Conservation (phyloP, 2,329 filamentous ascomycete species). For the Arthrobotrys conoides region DNA sequence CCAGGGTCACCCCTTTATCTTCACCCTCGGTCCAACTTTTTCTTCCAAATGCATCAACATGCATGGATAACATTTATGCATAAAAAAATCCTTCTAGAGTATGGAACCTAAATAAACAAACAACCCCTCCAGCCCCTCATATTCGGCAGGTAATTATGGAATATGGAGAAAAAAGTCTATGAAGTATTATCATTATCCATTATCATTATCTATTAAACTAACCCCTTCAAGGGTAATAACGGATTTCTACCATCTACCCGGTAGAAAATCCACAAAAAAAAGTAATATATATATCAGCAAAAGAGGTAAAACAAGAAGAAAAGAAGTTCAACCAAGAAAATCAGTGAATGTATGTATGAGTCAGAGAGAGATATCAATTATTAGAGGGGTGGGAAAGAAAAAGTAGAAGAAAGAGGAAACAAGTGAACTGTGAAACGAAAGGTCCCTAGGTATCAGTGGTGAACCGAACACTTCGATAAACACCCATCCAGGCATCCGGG, state of each 20-base stretch:
- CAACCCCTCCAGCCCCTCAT: constrained; percentile 5
- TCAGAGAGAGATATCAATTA: constrained; percentile 23
- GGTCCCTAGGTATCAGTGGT: neutral
- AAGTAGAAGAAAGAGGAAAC: neutral
- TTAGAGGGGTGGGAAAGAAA: neutral
- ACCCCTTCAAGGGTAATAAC: constrained; percentile 5
- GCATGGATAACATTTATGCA: neutral
- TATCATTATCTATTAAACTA: constrained; percentile 25
- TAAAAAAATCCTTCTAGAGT: neutral
- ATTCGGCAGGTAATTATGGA: neutral
- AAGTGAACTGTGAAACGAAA: constrained; percentile 3
- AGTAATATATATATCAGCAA: constrained; percentile 17
- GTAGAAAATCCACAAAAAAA: neutral
- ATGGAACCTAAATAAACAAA: constrained; percentile 9
- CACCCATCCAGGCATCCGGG: neutral
- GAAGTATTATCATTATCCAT: constrained; percentile 24
- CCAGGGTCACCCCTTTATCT: constrained; percentile 2
- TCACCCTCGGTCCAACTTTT: neutral
- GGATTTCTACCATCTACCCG: neutral
- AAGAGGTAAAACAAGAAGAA: neutral
- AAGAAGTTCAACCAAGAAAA: neutral
- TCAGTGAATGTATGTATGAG: neutral
- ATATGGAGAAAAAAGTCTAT: neutral
- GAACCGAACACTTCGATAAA: constrained; percentile 20
- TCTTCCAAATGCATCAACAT: neutral